Percentiles rank a stretch among this genome's conserved stretches.
phyloP scores from a whole-genome alignment of 164 flowering plant species.

The Berberis vulgaris region DNA sequence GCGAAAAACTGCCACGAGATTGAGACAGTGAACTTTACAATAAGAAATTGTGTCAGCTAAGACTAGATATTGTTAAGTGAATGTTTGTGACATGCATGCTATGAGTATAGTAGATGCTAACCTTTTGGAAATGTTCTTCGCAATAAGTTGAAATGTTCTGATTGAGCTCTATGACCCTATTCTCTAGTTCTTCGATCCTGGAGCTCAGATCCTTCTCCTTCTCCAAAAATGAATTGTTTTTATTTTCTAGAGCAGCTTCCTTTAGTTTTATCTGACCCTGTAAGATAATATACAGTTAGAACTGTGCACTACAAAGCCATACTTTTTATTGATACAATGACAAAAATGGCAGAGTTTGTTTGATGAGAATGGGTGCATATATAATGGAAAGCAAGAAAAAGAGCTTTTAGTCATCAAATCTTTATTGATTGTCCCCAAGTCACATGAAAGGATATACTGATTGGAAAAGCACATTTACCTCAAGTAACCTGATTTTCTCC shows the following conservation, averaged over 20 bases:
- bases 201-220: slow-evolving; percentile 60
- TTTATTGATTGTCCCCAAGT: no score
- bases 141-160: slow-evolving; percentile 18
- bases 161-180: slow-evolving; percentile 33
- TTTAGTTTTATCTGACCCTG: slow-evolving; percentile 60
- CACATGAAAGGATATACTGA: background rate
- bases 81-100: background rate
- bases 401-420: no score
- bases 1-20: no score
- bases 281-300: slow-evolving; percentile 5
- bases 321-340: no score
- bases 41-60: no score
- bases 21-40: no score
- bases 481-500: slow-evolving; percentile 63
- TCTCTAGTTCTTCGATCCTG: slow-evolving; percentile 56
- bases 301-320: background rate
- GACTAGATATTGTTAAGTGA: no score
- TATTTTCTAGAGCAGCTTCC: slow-evolving; percentile 53
- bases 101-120: slow-evolving; percentile 13
- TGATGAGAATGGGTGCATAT: no score
- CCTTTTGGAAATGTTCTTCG: slow-evolving; percentile 28
- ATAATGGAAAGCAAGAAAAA: no score
- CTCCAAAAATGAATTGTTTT: slow-evolving; percentile 44
- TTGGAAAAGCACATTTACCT: slow-evolving; percentile 33
- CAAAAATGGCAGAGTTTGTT: no score